phyloP scores from a whole-genome alignment of 2,329 filamentous ascomycete genomes.

The Penicillium thymicola region DNA sequence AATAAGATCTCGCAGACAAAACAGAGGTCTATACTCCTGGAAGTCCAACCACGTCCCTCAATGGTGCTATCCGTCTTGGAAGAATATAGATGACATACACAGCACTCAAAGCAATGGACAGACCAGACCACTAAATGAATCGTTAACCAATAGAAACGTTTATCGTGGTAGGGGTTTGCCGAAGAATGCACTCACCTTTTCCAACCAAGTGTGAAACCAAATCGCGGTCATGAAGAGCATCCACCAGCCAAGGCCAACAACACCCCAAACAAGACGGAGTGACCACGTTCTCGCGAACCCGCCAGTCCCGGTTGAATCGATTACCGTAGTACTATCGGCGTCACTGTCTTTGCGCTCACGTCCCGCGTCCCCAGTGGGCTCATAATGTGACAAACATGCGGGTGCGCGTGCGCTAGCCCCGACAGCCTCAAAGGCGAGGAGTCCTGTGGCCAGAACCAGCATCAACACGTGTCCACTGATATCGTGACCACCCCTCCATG shows the following conservation, averaged over 20 bases:
- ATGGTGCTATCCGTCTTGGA: slow-evolving; percentile 43
- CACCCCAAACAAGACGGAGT: slow-evolving; percentile 49
- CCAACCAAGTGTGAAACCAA: slow-evolving; percentile 98
- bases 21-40: slow-evolving; percentile 33
- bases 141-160: slow-evolving; percentile 1
- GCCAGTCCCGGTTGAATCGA: slow-evolving; percentile 39
- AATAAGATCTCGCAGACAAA: neutral
- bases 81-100: slow-evolving; percentile 53
- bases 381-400: slow-evolving; percentile 26
- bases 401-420: slow-evolving; percentile 53
- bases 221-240: slow-evolving; percentile 99
- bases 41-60: slow-evolving; percentile 48
- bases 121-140: slow-evolving; percentile 46
- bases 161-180: neutral
- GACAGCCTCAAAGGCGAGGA: slow-evolving; percentile 77
- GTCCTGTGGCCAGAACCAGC: slow-evolving; percentile 76
- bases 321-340: slow-evolving; percentile 10
- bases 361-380: slow-evolving; percentile 37
- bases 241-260: slow-evolving; percentile 76
- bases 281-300: slow-evolving; percentile 56
- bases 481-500: slow-evolving; percentile 92
- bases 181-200: slow-evolving; percentile 66
- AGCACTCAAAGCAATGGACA: slow-evolving; percentile 48
- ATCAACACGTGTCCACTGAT: slow-evolving; percentile 95
- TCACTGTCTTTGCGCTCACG: slow-evolving; percentile 34